A percentile compares a stretch with the other conserved stretches of the same genome.
phyloP scores from a whole-genome alignment of 257 asterid species.

The Mentha longifolia region DNA sequence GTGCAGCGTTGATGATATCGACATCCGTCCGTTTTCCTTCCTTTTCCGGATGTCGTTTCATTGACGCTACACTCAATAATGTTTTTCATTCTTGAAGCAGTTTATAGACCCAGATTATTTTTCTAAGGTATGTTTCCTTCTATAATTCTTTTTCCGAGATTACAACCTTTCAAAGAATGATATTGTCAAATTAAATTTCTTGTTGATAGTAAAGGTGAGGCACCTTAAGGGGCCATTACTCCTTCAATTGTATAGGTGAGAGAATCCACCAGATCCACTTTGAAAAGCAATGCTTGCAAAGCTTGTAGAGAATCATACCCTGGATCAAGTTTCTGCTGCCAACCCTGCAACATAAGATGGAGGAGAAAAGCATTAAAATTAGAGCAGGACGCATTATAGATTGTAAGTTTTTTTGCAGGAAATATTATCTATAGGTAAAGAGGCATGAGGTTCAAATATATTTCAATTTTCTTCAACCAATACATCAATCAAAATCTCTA shows the following conservation, averaged over 20 bases:
- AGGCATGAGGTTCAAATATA: not conserved
- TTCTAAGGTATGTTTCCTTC: slow-evolving; percentile 23
- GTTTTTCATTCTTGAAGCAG: slow-evolving; percentile 44
- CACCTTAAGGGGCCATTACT: slow-evolving; percentile 77
- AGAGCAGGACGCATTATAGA: not conserved
- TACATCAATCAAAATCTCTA: no score
- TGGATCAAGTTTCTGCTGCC: slow-evolving; percentile 96
- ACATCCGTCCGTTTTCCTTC: not conserved
- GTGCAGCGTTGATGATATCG: slow-evolving; percentile 81
- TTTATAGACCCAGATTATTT: not conserved
- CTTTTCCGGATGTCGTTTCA: slow-evolving; percentile 30
- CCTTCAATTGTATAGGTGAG: slow-evolving; percentile 75
- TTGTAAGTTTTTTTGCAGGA: not conserved
- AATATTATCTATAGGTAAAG: not conserved
- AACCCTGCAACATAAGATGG: slow-evolving; percentile 54
- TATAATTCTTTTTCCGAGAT: not conserved
- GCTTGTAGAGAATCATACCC: slow-evolving; percentile 71
- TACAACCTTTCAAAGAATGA: not conserved
- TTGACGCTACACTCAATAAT: slow-evolving; percentile 59
- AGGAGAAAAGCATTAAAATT: slow-evolving; percentile 13
- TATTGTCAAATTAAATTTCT: slow-evolving; percentile 5
- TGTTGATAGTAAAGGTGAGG: slow-evolving; percentile 15
- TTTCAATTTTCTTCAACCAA: not conserved
- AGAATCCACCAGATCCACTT: slow-evolving; percentile 76
- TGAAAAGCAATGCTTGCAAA: slow-evolving; percentile 71